Evolutionary conservation across 1,284 basidiomycete genomes (phyloP).

Genomic region (Fomes fomentarius): DNA sequence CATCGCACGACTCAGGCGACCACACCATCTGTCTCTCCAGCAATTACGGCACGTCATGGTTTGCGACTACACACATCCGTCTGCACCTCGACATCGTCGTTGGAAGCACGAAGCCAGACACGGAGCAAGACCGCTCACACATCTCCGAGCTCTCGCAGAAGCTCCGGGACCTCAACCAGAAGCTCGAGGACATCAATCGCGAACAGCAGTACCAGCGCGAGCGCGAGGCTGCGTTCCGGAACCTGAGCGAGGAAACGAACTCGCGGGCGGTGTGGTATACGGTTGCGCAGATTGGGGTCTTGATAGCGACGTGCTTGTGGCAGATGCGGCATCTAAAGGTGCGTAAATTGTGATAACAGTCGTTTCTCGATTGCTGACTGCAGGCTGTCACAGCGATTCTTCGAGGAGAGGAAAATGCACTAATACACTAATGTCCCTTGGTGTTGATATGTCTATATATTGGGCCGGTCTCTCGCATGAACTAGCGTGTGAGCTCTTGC

Average conservation of each 20-base stretch:
- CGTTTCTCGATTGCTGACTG: not conserved
- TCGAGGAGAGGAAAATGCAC: conserved; percentile 86
- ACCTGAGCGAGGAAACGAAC: conserved; percentile 91
- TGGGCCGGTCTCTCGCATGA: conserved; percentile 5
- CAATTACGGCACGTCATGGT: conserved; percentile 83
- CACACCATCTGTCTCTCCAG: conserved; percentile 96
- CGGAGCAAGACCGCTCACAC: conserved; percentile 84
- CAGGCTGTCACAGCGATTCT: conserved; percentile 72
- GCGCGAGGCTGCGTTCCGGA: conserved; percentile 88
- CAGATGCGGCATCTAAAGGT: conserved; percentile 92
- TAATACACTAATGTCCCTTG: conserved; percentile 36
- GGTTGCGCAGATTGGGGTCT: conserved; percentile 82
- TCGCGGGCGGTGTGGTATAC: conserved; percentile 93
- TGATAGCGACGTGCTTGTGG: conserved; percentile 89
- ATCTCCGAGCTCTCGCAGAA: conserved; percentile 86
- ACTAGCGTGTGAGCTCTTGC: too few species aligned
- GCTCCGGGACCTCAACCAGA: conserved; percentile 90
- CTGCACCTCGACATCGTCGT: conserved; percentile 95
- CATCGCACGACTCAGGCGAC: conserved; percentile 94
- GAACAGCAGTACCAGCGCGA: conserved; percentile 99
- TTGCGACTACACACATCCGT: conserved; percentile 83
- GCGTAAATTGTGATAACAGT: conserved; percentile 32
- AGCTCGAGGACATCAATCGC: conserved; percentile 89
- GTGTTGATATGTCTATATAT: conserved; percentile 23
- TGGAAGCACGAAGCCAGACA: conserved; percentile 82